Conservation (phyloP, 768 basidiomycete genomes). For the Termitomyces sp. region DNA sequence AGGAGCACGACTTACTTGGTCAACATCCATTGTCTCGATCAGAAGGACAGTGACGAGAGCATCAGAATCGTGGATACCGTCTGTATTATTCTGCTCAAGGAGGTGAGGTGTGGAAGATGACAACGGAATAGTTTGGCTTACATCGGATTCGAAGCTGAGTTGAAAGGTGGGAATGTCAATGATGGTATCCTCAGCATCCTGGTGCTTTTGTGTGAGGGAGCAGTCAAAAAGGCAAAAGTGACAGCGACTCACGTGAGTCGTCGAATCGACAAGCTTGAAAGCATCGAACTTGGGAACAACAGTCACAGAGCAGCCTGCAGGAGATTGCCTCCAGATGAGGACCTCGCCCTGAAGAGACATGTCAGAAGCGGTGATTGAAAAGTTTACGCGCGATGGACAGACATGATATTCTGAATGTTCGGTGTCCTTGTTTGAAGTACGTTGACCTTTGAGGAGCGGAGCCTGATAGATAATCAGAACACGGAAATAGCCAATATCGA, state of each 20-base stretch:
- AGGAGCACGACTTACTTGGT: background rate
- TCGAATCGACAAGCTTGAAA: background rate
- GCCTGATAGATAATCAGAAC: background rate
- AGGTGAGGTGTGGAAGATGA: background rate
- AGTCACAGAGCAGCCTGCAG: background rate
- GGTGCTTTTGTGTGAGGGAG: background rate
- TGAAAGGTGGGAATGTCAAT: no score
- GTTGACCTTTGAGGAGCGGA: background rate
- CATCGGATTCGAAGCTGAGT: background rate
- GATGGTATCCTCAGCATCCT: background rate
- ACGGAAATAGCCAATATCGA: background rate
- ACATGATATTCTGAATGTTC: background rate
- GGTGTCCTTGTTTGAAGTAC: background rate
- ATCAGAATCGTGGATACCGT: background rate
- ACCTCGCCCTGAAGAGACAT: background rate
- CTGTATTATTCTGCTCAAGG: background rate
- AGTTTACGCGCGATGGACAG: background rate
- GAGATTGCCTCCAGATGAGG: background rate
- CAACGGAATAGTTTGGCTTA: background rate
- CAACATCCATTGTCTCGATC: background rate
- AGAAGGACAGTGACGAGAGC: background rate
- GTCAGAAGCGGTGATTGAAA: background rate
- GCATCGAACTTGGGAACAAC: background rate
- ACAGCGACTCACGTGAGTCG: background rate
- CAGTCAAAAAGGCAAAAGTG: background rate